Base-by-base conservation (phyloP, 2,329 filamentous ascomycete genomes). In the Apiospora saccharicola region DNA sequence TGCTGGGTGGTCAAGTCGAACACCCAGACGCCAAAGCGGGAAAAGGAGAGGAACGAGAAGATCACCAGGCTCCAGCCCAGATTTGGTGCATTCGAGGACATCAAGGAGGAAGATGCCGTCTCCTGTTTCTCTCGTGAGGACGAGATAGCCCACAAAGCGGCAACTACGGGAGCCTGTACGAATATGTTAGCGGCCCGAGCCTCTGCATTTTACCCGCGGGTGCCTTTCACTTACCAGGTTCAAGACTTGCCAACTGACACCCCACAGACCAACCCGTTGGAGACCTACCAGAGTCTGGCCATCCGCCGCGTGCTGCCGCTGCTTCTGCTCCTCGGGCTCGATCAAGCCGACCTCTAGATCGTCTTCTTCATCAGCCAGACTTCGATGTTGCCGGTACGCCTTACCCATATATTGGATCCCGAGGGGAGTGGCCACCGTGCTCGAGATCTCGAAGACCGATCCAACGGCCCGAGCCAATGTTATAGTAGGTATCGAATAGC, bases 361-460 rank as follows among this genome's bases (percentile, higher is more conserved):
- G n/a, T 80, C 75, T 19, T 76, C 75, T 30, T 77, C 78, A 3
- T 77, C 74, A 22, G 72, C 74, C 34, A 75, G 70, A 30, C 72
- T 71, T 22, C 64, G 73, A 67, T 19, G 57, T 68, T 72, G 73
- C 64, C 72, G 77, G 24, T 74, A 71, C 1, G 78, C 76, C 73
- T 81, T 82, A 2, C 78, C 79, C 61, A 83, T 75, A 69, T 80
- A 80, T 16, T 80, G 79, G 78, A 89, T 87, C 5, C 86, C 80
- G 22, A 82, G 77, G 0, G 88, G 88, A 0, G 87, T 88, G 10
- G 86, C 79, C 75, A 87, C 57, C 3, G 57, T 64, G 22, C 57
- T 64, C 0, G 57, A 64, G 57, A 90, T 81, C 75, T 90, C 88
- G n/a, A 88, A 83, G 10, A 84, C 68, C 6, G 86, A 86, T 3